These are phyloP conservation scores for Wallacemonas collosoma DNA, from an alignment of 208 protist genomes.

Conservation along the genomic window DNA sequence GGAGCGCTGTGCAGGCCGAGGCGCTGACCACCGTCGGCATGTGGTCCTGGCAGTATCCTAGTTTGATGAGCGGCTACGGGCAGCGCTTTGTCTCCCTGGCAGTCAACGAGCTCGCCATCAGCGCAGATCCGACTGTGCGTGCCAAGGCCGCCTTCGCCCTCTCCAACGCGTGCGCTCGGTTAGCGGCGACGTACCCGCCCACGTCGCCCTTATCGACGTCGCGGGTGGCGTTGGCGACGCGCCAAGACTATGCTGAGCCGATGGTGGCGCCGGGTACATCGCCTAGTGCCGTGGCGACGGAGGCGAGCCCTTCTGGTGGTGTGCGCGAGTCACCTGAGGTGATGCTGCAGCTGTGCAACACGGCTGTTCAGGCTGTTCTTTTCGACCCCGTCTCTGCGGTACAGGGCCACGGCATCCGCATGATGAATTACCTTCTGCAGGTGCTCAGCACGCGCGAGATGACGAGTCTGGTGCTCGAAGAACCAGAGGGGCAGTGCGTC, in stretches of 20 bases:
- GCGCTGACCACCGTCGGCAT: conserved; percentile 74
- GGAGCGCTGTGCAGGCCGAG: conserved; percentile 53
- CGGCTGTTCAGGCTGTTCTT: conserved; percentile 56
- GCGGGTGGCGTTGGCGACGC: not conserved
- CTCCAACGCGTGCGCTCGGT: conserved; percentile 63
- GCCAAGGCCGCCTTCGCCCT: conserved; percentile 81
- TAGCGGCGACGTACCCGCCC: conserved; percentile 17
- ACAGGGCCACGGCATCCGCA: conserved; percentile 78
- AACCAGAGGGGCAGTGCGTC: conserved; percentile 42
- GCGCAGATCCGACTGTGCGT: conserved; percentile 50
- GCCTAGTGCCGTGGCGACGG: no score
- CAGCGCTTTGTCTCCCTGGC: conserved; percentile 49
- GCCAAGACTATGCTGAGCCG: conserved; percentile 12
- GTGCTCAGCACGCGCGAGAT: conserved; percentile 64
- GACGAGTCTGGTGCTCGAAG: conserved; percentile 49
- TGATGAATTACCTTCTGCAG: conserved; percentile 76
- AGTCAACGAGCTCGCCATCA: conserved; percentile 36
- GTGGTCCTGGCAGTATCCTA: conserved; percentile 81
- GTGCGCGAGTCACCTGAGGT: conserved; percentile 36
- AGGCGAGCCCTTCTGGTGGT: not conserved
- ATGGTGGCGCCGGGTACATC: not conserved
- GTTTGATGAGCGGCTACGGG: conserved; percentile 38
- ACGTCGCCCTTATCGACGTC: conserved; percentile 6
- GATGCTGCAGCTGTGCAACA: conserved; percentile 51
- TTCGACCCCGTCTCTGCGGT: conserved; percentile 41